Conservation (phyloP, 2,329 filamentous ascomycete species). For the Claviceps pazoutovae region DNA sequence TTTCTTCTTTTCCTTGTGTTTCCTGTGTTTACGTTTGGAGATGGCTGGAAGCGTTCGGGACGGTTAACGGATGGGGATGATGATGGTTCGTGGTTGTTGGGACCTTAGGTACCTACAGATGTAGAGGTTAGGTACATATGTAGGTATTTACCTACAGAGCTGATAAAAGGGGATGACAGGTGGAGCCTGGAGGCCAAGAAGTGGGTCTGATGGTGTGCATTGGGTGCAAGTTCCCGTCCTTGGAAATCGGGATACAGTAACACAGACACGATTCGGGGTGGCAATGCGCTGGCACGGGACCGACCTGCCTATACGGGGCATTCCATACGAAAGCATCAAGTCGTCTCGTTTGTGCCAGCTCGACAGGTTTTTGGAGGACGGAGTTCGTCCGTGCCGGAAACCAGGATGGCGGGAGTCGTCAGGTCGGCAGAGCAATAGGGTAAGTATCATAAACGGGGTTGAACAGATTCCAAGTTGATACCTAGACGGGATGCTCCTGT, state of each 20-base stretch:
- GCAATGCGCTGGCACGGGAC: no score
- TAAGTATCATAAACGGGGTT: neutral
- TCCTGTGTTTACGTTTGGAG: no score
- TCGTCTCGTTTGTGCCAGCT: no score
- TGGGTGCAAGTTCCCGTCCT: no score
- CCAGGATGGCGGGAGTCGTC: neutral
- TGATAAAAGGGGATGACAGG: neutral
- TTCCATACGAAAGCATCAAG: no score
- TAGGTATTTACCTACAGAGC: neutral
- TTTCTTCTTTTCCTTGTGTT: neutral
- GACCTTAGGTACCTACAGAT: neutral
- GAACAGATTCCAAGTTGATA: no score
- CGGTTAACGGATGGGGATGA: neutral
- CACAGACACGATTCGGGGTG: no score
- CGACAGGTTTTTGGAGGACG: neutral
- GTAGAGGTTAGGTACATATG: neutral
- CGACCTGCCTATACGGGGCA: no score
- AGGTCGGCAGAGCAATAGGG: neutral
- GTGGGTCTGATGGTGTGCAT: no score
- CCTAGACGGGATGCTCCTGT: no score
- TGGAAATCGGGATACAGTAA: no score
- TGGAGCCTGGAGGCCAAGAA: neutral
- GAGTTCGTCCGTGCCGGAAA: neutral
- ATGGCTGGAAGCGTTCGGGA: neutral
- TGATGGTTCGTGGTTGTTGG: neutral